phyloP scores from a whole-genome alignment of 768 basidiomycete genomes.

The Lyophyllum shimeji region DNA sequence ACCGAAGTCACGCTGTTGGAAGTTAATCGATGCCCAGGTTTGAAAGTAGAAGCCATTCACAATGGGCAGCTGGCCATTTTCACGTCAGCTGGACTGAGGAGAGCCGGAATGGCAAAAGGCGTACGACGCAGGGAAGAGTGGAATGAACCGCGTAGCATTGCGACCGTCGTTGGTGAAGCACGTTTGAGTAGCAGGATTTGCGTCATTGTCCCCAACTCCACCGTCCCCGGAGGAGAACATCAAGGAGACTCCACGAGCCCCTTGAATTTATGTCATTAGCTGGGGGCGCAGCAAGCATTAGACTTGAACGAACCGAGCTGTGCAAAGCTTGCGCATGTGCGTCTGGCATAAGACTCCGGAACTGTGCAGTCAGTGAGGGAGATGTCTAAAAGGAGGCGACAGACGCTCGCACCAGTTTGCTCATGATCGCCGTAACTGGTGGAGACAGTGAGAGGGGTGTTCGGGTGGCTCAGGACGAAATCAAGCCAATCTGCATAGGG shows the following conservation, averaged over 20 bases:
- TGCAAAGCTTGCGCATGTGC: conserved; percentile 57
- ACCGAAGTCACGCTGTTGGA: conserved; percentile 62
- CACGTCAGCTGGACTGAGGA: conserved; percentile 20
- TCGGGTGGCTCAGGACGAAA: conserved; percentile 42
- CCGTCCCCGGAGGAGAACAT: conserved; percentile 64
- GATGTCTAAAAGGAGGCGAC: neutral
- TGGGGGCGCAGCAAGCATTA: no score
- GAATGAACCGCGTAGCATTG: conserved; percentile 52
- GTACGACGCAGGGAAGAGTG: conserved; percentile 57
- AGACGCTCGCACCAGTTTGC: conserved; percentile 48
- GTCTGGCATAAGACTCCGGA: conserved; percentile 49
- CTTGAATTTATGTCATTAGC: conserved; percentile 23
- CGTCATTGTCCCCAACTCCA: conserved; percentile 62
- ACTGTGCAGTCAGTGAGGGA: conserved; percentile 33
- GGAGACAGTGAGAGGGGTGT: conserved; percentile 57
- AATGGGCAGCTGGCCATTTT: conserved; percentile 38
- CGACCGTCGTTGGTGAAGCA: conserved; percentile 62
- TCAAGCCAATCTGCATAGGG: conserved; percentile 55
- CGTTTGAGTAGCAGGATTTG: conserved; percentile 45
- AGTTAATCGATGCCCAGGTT: neutral
- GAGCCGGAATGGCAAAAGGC: conserved; percentile 24
- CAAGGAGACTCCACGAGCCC: conserved; percentile 61
- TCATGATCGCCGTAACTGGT: conserved; percentile 72
- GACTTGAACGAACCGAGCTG: conserved; percentile 44
- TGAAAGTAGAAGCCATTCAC: conserved; percentile 31